Evolutionary conservation across 352 stramenopile genomes (phyloP).

Genomic region (Phytophthora fragariaefolia): DNA sequence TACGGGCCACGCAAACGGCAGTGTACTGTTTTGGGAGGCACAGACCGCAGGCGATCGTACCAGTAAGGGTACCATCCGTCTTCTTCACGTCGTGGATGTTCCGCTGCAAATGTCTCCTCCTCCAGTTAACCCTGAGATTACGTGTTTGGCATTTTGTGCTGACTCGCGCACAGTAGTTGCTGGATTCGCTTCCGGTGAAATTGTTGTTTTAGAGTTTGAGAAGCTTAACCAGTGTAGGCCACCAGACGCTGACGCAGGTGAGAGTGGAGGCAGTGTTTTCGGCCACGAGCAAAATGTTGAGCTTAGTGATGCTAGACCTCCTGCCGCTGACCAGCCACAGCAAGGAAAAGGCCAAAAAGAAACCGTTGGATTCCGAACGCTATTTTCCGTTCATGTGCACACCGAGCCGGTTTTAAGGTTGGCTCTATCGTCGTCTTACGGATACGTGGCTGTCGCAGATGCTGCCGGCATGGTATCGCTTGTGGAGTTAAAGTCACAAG

Average conservation of each 20-base stretch:
- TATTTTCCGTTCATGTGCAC: conserved; percentile 69
- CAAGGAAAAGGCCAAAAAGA: conserved; percentile 24
- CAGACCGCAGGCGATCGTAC: conserved; percentile 48
- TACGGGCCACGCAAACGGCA: conserved; percentile 62
- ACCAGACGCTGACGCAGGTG: not conserved
- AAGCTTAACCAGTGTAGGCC: conserved; percentile 19
- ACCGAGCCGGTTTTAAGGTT: conserved; percentile 60
- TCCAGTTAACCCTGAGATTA: conserved; percentile 46
- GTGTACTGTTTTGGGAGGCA: conserved; percentile 71
- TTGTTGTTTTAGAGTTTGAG: conserved; percentile 61
- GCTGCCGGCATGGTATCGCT: conserved; percentile 64
- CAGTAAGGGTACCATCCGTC: conserved; percentile 60
- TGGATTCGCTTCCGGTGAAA: conserved; percentile 62
- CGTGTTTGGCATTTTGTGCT: conserved; percentile 55
- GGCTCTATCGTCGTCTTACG: conserved; percentile 53
- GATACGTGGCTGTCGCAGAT: conserved; percentile 63
- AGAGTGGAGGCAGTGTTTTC: not conserved
- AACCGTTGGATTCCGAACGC: conserved; percentile 43
- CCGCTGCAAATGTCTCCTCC: conserved; percentile 42
- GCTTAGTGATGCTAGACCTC: not conserved
- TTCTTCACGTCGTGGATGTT: conserved; percentile 64
- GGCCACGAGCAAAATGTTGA: not conserved
- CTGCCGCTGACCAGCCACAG: not conserved
- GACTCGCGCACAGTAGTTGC: conserved; percentile 53
- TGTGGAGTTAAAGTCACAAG: conserved; percentile 54